Evolutionary conservation across 2,329 filamentous ascomycete genomes (phyloP).

Genomic region (Ascocoryne sarcoides): DNA sequence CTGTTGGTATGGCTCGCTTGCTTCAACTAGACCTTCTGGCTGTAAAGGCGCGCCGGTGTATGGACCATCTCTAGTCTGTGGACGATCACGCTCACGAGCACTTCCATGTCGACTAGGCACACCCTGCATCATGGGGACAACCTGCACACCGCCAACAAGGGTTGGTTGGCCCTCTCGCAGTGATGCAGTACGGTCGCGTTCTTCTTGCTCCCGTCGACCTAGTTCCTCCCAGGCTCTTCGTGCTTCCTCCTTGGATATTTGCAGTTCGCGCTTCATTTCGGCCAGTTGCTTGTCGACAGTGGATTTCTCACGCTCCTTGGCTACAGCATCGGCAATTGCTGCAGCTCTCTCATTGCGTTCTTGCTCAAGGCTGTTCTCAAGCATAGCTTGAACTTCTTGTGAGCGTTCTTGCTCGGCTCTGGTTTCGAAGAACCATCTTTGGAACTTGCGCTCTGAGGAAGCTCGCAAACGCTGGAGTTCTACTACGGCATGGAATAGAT

Average conservation of each 20-base stretch:
- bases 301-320: slow-evolving; percentile 58
- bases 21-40: slow-evolving; percentile 17
- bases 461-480: slow-evolving; percentile 89
- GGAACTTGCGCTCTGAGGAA: slow-evolving; percentile 94
- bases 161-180: slow-evolving; percentile 82
- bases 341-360: slow-evolving; percentile 65
- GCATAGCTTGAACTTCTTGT: slow-evolving; percentile 70
- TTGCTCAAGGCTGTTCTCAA: slow-evolving; percentile 66
- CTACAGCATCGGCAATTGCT: slow-evolving; percentile 55
- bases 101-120: slow-evolving; percentile 47
- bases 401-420: slow-evolving; percentile 77
- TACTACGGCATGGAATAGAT: slow-evolving; percentile 94
- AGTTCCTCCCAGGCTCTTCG: slow-evolving; percentile 95
- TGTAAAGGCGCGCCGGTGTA: slow-evolving; percentile 30
- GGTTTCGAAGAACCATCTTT: slow-evolving; percentile 97
- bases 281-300: slow-evolving; percentile 69
- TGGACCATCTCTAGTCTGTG: slow-evolving; percentile 37
- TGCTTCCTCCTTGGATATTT: slow-evolving; percentile 94
- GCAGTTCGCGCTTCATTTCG: slow-evolving; percentile 86
- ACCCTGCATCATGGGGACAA: slow-evolving; percentile 82
- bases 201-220: slow-evolving; percentile 84
- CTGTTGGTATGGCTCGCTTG: slow-evolving; percentile 23
- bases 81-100: slow-evolving; percentile 31
- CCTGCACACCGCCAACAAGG: slow-evolving; percentile 84
- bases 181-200: slow-evolving; percentile 78